Conservation (phyloP, 2,329 filamentous ascomycete genomes). For the Sporothrix euskadiensis region DNA sequence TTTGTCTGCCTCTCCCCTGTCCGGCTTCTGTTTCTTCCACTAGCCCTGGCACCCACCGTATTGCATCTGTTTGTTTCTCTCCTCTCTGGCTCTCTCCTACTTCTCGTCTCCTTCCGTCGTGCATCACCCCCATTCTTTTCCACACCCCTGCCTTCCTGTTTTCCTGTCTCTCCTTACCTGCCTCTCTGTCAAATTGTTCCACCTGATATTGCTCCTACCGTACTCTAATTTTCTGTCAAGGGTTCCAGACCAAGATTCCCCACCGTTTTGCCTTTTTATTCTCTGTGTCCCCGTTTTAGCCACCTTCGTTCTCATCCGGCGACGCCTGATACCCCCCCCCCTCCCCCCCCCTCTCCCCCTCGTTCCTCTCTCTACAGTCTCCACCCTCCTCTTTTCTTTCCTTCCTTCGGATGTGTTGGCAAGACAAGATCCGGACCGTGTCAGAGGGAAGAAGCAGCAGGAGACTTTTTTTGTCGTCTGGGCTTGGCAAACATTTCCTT, state of each 20-base stretch:
- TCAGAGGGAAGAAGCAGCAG: slow-evolving; percentile 33
- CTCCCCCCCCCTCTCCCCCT: slow-evolving; percentile 40
- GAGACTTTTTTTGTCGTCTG: slow-evolving; percentile 36
- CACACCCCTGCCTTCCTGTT: not conserved
- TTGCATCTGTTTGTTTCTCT: slow-evolving; percentile 25
- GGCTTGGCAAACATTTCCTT: slow-evolving; percentile 38
- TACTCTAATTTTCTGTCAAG: slow-evolving; percentile 18
- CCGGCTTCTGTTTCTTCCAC: slow-evolving; percentile 19
- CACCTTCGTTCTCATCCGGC: slow-evolving; percentile 36
- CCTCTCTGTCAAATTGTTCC: not conserved
- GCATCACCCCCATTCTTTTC: not conserved
- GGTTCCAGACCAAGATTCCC: slow-evolving; percentile 18
- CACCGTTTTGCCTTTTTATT: not conserved
- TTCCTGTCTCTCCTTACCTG: not conserved
- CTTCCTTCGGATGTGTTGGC: slow-evolving; percentile 9
- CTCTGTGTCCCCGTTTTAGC: slow-evolving; percentile 38
- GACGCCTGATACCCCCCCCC: slow-evolving; percentile 42
- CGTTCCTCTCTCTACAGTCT: slow-evolving; percentile 31
- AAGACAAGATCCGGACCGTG: slow-evolving; percentile 15
- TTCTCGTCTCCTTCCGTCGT: not conserved
- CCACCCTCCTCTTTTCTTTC: slow-evolving; percentile 40
- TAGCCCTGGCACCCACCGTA: not conserved
- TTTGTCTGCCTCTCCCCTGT: not conserved
- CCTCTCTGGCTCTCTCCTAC: not conserved
- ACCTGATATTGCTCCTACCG: not conserved